A percentile compares a stretch with the other conserved stretches of the same genome.
Evolutionary conservation across 306 rosid species (phyloP).

Genomic region (Spatholobus suberectus): DNA sequence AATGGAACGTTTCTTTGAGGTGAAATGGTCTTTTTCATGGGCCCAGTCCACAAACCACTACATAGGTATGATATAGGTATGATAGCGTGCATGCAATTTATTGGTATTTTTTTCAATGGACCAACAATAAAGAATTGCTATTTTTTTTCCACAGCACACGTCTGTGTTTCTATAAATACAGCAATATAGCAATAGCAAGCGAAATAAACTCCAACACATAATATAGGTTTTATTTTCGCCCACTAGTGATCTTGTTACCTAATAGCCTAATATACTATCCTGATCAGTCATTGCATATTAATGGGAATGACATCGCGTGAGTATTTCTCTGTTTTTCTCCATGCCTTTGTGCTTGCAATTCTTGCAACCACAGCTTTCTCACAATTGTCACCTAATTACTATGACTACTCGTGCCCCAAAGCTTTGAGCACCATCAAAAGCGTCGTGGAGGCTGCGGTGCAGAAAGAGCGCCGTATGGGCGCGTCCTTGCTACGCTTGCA

Average conservation of each 20-base stretch:
- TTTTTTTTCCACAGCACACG: background rate
- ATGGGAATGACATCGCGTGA: slow-evolving; percentile 15
- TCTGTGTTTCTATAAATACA: background rate
- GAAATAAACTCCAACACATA: background rate
- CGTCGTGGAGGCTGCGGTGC: slow-evolving; percentile 35
- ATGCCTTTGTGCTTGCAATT: background rate
- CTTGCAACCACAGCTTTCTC: slow-evolving; percentile 36
- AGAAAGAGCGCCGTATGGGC: slow-evolving; percentile 48
- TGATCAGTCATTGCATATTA: background rate
- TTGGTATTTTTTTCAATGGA: background rate
- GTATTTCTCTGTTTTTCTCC: background rate
- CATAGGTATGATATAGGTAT: background rate
- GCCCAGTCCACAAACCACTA: background rate
- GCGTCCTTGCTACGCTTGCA: slow-evolving; percentile 54
- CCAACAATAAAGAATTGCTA: background rate
- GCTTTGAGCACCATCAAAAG: slow-evolving; percentile 41
- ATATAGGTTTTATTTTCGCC: background rate
- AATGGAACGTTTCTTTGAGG: background rate
- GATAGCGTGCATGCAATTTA: no score
- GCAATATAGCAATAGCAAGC: background rate
- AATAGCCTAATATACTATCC: background rate
- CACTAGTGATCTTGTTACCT: background rate
- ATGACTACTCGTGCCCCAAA: slow-evolving; percentile 39
- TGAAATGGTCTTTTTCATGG: background rate
- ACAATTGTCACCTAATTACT: slow-evolving; percentile 39